Evolutionary conservation across 305 asterid species (phyloP), one percentile per base, ranked within the genome.

Genomic region (Fraxinus velutina): DNA sequence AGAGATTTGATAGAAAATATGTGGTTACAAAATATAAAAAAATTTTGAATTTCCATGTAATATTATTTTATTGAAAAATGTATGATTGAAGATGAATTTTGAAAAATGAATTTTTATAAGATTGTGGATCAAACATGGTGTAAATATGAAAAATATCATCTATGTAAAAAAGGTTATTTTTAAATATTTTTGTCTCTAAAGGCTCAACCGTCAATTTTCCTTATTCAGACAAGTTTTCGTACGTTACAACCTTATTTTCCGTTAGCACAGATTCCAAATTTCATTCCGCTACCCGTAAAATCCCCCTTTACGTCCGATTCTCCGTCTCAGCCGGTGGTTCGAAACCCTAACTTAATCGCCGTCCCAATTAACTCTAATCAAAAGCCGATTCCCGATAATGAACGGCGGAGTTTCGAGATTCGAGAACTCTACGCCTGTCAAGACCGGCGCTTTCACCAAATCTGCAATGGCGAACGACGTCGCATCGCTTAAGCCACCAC

Each of bases 321-420:
- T 6, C 30, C 29, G 68, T 7, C 1, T 8, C 12, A 0, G 68
- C 17, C 6, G 34, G 72, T 10, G 72, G 15, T 64, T 64, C 72
- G 6, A 64, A 64, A 64, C 72, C 72, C 72, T 64, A 64, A 64
- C 72, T 9, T 24, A 62, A 2, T 24, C 34, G 13, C 13, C n/a
- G 33, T 64, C 29, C 12, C 72, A 64, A 22, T 24, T 10, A 8
- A 64, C 72, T 24, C 34, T 1, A 64, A 57, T 57, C 13, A 57
- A 57, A 19, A 57, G 68, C 30, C 68, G 29, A 57, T 57, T 57
- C 29, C 71, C 42, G 57, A 73, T 5, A 2, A 91, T 92, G 93
- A 91, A 88, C 86, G 91, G 84, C 17, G 72, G 32, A 60, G 76
- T 77, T 75, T 88, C 93, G 29, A 87, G 92, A 89, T 91, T 88